These are phyloP conservation scores for Neofusicoccum umdonicola DNA, from an alignment of 2,329 filamentous ascomycete genomes.

Conservation along the genomic window DNA sequence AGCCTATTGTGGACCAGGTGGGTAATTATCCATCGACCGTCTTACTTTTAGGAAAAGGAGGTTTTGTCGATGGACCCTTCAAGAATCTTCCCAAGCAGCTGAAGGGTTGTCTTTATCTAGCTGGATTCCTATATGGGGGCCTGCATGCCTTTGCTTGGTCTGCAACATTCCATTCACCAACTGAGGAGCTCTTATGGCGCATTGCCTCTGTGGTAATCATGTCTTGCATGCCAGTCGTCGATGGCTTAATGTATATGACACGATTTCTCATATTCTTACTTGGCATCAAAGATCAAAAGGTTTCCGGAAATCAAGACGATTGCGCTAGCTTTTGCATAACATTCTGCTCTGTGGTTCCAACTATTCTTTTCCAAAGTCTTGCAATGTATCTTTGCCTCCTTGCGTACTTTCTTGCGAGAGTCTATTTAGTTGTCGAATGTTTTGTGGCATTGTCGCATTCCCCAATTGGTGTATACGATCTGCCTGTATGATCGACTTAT, in stretches of 20 bases:
- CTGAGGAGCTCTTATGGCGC: slow-evolving; percentile 21
- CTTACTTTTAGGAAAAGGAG: background rate
- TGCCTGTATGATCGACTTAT: slow-evolving; percentile 19
- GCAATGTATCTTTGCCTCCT: background rate
- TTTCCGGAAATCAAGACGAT: no score
- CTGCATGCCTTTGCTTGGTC: slow-evolving; percentile 27
- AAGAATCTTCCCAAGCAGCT: no score
- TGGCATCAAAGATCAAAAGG: no score
- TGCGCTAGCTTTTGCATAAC: no score
- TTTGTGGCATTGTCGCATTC: slow-evolving; percentile 20
- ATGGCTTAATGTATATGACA: background rate
- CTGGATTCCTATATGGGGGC: slow-evolving; percentile 20
- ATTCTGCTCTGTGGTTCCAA: background rate
- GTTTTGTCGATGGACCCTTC: no score
- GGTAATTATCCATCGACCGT: background rate
- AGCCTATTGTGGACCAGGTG: background rate
- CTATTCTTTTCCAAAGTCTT: background rate
- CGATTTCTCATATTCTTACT: background rate
- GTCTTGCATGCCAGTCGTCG: background rate
- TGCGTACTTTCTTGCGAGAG: slow-evolving; percentile 16
- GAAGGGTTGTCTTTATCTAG: background rate
- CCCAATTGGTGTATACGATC: slow-evolving; percentile 13
- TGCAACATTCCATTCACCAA: slow-evolving; percentile 20
- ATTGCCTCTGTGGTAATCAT: background rate
- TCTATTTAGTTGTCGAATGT: slow-evolving; percentile 21